These are phyloP conservation scores for Glaciozyma martinii DNA, from an alignment of 768 basidiomycete species.

Conservation along the genomic window DNA sequence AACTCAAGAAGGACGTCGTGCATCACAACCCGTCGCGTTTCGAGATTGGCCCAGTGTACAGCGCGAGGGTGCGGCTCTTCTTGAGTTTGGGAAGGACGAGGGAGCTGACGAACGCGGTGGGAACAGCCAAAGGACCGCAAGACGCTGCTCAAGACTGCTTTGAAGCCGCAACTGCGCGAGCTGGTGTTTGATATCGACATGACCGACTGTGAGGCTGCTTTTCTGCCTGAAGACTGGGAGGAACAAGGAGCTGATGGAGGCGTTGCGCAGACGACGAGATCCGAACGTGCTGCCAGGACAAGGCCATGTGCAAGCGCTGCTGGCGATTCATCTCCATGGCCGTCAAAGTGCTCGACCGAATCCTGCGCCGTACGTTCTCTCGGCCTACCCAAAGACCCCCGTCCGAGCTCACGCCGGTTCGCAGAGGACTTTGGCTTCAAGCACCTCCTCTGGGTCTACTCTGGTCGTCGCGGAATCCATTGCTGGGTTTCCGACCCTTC, in stretches of 20 bases:
- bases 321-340: constrained; percentile 93
- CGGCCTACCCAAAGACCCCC: not conserved
- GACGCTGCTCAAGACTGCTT: constrained; percentile 57
- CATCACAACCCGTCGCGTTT: constrained; percentile 82
- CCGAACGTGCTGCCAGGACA: constrained; percentile 86
- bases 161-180: constrained; percentile 72
- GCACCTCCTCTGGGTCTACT: constrained; percentile 94
- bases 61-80: constrained; percentile 52
- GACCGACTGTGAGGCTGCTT: constrained; percentile 61
- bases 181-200: constrained; percentile 99
- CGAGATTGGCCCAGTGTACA: constrained; percentile 93
- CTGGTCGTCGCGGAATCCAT: constrained; percentile 96
- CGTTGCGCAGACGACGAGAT: constrained; percentile 58
- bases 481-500: constrained; percentile 88
- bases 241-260: not conserved
- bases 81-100: not conserved
- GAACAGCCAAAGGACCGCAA: constrained; percentile 80
- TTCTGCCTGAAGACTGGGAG: no score
- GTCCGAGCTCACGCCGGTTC: not conserved
- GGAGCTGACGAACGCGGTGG: not conserved
- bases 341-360: constrained; percentile 70
- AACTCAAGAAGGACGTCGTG: constrained; percentile 82
- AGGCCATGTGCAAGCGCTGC: constrained; percentile 81
- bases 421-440: constrained; percentile 77
- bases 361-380: constrained; percentile 50